These are phyloP conservation scores for Aspergillus latus DNA, from an alignment of 2,329 filamentous ascomycete species.

Conservation along the genomic window DNA sequence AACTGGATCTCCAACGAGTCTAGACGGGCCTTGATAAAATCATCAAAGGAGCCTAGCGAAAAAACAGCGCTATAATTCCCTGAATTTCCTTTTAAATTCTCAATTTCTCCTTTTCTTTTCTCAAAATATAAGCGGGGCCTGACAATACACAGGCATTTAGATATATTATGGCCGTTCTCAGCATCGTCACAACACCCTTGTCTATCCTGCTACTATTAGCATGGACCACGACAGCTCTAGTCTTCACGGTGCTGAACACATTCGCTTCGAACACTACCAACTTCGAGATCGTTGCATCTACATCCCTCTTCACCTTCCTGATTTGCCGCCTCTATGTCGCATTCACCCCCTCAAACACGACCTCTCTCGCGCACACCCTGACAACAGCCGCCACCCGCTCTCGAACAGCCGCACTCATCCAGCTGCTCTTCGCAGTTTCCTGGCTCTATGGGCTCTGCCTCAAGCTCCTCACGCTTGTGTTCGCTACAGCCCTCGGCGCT, in stretches of 20 bases:
- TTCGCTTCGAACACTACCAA: conserved; percentile 15
- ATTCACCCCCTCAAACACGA: background rate
- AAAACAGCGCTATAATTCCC: too few species aligned
- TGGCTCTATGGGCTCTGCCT: conserved; percentile 17
- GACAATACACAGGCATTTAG: background rate
- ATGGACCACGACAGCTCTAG: conserved; percentile 14
- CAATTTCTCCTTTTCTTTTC: too few species aligned
- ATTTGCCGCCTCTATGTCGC: conserved; percentile 11
- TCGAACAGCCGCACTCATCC: conserved; percentile 1
- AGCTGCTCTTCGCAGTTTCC: conserved; percentile 10
- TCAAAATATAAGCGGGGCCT: too few species aligned
- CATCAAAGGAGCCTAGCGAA: too few species aligned
- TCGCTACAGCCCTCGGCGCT: conserved; percentile 17
- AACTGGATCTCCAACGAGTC: too few species aligned
- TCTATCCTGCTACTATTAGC: conserved; percentile 10
- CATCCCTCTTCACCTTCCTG: conserved; percentile 23
- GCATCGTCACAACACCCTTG: background rate
- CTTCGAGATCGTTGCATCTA: conserved; percentile 13
- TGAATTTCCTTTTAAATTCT: too few species aligned
- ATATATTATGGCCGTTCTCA: background rate
- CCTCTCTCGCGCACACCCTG: conserved; percentile 16
- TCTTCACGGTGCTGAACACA: conserved; percentile 19
- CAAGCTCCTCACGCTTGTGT: conserved; percentile 11
- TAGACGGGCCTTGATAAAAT: too few species aligned
- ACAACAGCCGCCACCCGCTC: conserved; percentile 16